These are phyloP conservation scores for Cercis canadensis DNA, from an alignment of 306 rosid species.

Conservation along the genomic window DNA sequence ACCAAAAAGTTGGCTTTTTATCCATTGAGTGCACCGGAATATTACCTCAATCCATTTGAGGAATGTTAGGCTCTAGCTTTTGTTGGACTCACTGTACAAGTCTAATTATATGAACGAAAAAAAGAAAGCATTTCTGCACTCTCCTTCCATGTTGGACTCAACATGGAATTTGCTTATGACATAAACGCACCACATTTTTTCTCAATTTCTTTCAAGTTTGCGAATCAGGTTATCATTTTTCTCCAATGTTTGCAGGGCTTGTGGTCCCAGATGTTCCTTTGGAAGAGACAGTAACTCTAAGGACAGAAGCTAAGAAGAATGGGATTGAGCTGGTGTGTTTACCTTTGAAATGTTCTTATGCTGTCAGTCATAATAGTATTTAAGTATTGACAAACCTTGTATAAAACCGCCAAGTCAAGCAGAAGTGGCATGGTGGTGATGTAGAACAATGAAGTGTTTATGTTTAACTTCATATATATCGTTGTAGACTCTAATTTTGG, in stretches of 20 bases:
- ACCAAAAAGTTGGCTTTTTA: neutral
- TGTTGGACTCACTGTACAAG: neutral
- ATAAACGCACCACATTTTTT: neutral
- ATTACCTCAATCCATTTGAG: neutral
- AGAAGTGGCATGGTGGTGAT: conserved; percentile 9
- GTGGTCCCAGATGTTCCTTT: conserved; percentile 97
- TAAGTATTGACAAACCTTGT: neutral
- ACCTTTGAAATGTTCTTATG: conserved; percentile 23
- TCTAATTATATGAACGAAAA: neutral
- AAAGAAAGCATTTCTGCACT: conserved; percentile 25
- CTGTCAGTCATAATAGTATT: conserved; percentile 8
- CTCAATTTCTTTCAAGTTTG: conserved; percentile 10
- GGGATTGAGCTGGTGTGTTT: conserved; percentile 80
- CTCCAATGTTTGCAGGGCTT: conserved; percentile 61
- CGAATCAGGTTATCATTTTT: conserved; percentile 12
- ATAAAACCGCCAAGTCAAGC: conserved; percentile 23
- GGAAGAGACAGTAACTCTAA: conserved; percentile 73
- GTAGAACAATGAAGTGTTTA: conserved; percentile 31
- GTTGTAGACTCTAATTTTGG: conserved; percentile 11
- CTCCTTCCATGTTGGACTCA: conserved; percentile 23
- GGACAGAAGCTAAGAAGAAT: conserved; percentile 76
- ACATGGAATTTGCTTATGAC: conserved; percentile 4
- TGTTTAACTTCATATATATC: conserved; percentile 11
- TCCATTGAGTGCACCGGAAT: neutral
- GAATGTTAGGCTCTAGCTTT: neutral